These are phyloP conservation scores for Teratosphaeria viscida DNA, from an alignment of 2,329 filamentous ascomycete genomes.

Conservation along the genomic window DNA sequence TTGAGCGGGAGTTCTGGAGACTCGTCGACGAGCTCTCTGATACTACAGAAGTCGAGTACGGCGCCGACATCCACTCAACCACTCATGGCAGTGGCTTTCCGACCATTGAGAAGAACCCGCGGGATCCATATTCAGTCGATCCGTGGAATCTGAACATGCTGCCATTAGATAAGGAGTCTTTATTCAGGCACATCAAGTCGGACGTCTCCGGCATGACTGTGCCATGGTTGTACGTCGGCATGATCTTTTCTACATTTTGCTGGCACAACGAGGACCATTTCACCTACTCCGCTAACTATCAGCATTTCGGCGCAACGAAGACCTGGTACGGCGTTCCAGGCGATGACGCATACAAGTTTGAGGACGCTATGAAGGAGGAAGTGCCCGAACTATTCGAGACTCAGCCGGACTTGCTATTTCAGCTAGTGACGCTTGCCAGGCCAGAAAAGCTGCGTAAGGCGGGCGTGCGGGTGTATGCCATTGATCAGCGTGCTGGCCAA, in stretches of 20 bases:
- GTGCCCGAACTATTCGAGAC: slow-evolving; percentile 95
- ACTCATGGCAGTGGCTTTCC: slow-evolving; percentile 97
- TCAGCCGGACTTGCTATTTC: slow-evolving; percentile 90
- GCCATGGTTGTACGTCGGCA: slow-evolving; percentile 96
- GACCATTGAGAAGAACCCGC: slow-evolving; percentile 81
- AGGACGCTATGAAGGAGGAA: slow-evolving; percentile 86
- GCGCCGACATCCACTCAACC: slow-evolving; percentile 94
- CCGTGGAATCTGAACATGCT: slow-evolving; percentile 94
- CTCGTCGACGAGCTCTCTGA: slow-evolving; percentile 89
- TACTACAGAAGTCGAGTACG: slow-evolving; percentile 95
- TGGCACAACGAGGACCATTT: slow-evolving; percentile 99
- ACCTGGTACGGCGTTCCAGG: slow-evolving; percentile 98
- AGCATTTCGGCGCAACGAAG: slow-evolving; percentile 96
- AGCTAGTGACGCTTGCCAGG: slow-evolving; percentile 89
- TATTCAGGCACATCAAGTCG: slow-evolving; percentile 95
- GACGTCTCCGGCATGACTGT: slow-evolving; percentile 99
- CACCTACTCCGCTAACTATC: slow-evolving; percentile 94
- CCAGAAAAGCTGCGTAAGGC: slow-evolving; percentile 89
- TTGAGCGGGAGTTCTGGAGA: slow-evolving; percentile 94
- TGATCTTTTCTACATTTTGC: slow-evolving; percentile 99
- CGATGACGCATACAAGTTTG: slow-evolving; percentile 87
- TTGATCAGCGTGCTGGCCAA: slow-evolving; percentile 93
- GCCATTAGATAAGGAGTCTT: slow-evolving; percentile 77
- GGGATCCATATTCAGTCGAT: slow-evolving; percentile 76
- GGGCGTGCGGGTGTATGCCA: slow-evolving; percentile 81